Percentiles rank a stretch among this genome's conserved stretches.
Evolutionary conservation across 2,329 filamentous ascomycete species (phyloP).

Genomic region (Capronia epimyces): DNA sequence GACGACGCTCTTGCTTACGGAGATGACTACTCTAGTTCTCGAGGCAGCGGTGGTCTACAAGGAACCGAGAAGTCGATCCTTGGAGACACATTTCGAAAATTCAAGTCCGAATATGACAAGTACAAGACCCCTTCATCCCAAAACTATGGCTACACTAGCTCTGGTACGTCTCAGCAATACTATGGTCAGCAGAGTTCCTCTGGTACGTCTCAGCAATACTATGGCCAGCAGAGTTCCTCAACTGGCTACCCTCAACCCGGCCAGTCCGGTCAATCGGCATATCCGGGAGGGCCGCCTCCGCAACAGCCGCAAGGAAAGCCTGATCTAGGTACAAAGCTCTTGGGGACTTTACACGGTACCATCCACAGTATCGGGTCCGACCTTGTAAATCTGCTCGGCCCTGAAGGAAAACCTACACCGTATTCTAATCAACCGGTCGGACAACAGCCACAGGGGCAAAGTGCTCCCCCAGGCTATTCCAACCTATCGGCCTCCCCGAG

Average conservation of each 20-base stretch:
- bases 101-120: conserved; percentile 37
- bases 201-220: conserved; percentile 13
- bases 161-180: conserved; percentile 31
- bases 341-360: conserved; percentile 47
- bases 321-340: conserved; percentile 37
- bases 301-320: conserved; percentile 19
- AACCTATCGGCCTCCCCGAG: conserved; percentile 3
- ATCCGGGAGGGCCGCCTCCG: conserved; percentile 26
- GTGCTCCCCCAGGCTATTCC: conserved; percentile 11
- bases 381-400: conserved; percentile 40
- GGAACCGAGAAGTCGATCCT: conserved; percentile 48
- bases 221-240: not conserved
- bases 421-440: conserved; percentile 9
- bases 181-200: too few species aligned
- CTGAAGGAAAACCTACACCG: conserved; percentile 32
- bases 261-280: conserved; percentile 20
- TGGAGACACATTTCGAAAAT: conserved; percentile 48
- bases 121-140: conserved; percentile 20
- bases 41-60: conserved; percentile 32
- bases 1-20: conserved; percentile 54
- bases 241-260: conserved; percentile 10
- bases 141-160: conserved; percentile 27
- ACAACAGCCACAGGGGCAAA: conserved; percentile 12
- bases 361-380: conserved; percentile 46
- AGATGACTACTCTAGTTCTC: conserved; percentile 41